Conservation (phyloP, 176 grass and related monocot species). For the Aegilops bicornis region DNA sequence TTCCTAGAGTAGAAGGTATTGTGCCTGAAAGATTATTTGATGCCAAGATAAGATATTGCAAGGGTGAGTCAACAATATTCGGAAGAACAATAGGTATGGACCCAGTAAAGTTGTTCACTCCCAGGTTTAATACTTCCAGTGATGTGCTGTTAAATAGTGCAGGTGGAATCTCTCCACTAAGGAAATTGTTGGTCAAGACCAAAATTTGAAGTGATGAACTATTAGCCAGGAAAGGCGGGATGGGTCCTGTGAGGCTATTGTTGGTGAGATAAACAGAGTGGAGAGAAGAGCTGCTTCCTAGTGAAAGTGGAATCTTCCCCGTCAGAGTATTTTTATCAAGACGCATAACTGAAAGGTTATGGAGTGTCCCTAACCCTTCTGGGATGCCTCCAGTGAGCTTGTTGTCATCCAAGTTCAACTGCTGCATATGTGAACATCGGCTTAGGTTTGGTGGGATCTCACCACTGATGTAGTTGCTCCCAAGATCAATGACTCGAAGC, state of each 20-base stretch:
- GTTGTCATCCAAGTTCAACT: background rate
- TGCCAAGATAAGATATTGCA: background rate
- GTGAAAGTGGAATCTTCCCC: too few species aligned
- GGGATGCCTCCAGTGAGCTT: too few species aligned
- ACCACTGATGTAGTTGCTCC: background rate
- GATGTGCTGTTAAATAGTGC: conserved; percentile 16
- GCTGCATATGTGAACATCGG: conserved; percentile 6
- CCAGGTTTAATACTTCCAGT: background rate
- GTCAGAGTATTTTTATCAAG: too few species aligned
- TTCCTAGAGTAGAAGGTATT: conserved; percentile 37
- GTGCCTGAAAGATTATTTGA: conserved; percentile 34
- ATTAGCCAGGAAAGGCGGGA: conserved; percentile 17
- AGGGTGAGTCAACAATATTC: background rate
- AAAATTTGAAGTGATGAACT: background rate
- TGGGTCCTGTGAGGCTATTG: conserved; percentile 29
- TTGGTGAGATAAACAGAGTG: background rate
- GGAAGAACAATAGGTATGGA: background rate
- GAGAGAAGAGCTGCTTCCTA: background rate
- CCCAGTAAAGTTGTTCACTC: background rate
- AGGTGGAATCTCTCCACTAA: conserved; percentile 25
- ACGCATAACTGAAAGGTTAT: too few species aligned
- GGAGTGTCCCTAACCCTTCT: too few species aligned
- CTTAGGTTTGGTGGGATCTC: conserved; percentile 31
- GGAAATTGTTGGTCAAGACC: conserved; percentile 14
- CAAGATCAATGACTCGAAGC: conserved; percentile 36